phyloP scores from a whole-genome alignment of 257 asterid species.

The Solanum bulbocastanum region DNA sequence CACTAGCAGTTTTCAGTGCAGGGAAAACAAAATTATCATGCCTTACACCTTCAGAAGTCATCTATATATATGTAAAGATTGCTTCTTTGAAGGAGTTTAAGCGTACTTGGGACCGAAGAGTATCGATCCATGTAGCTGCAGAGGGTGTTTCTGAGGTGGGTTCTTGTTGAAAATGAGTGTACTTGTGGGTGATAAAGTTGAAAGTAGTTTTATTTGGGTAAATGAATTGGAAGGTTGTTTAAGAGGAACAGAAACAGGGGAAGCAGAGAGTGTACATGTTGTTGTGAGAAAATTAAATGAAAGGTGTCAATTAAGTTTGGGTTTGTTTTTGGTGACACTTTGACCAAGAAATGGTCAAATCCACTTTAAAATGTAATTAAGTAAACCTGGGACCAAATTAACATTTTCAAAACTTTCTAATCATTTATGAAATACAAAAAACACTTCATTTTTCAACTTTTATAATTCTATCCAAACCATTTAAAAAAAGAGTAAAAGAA shows the following conservation, averaged over 20 bases:
- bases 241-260: not conserved
- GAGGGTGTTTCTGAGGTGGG: conserved; percentile 25
- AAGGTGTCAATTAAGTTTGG: no score
- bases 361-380: no score
- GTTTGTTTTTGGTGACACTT: no score
- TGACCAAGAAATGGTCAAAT: no score
- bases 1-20: conserved; percentile 57
- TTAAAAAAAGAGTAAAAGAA: no score
- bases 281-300: no score
- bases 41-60: conserved; percentile 39
- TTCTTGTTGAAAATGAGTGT: conserved; percentile 6
- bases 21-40: conserved; percentile 79
- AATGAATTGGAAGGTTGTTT: not conserved
- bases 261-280: conserved; percentile 8
- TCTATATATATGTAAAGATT: conserved; percentile 44
- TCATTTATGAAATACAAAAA: no score
- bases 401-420: no score
- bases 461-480: no score
- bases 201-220: not conserved
- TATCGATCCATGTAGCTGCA: conserved; percentile 43
- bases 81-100: conserved; percentile 49
- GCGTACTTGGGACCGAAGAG: conserved; percentile 50
- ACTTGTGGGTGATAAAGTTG: not conserved
- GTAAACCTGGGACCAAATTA: no score
- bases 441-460: no score